phyloP scores from a whole-genome alignment of 2,329 filamentous ascomycete species.

The Malbranchea zuffiana region DNA sequence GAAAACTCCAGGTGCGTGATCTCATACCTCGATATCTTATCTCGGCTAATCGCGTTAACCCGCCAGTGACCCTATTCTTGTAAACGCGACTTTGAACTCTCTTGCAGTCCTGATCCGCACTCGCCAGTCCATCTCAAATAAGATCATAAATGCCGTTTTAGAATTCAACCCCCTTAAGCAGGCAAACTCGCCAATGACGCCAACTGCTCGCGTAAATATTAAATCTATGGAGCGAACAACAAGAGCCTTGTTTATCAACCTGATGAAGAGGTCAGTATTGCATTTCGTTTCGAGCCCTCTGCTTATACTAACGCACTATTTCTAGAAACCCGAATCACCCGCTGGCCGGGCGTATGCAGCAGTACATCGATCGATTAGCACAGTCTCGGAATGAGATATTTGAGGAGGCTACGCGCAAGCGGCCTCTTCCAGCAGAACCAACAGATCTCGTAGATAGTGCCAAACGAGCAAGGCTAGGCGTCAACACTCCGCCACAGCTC shows the following conservation, averaged over 20 bases:
- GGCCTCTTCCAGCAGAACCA: constrained; percentile 58
- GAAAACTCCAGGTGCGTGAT: constrained; percentile 62
- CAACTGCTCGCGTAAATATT: constrained; percentile 68
- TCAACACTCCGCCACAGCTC: constrained; percentile 37
- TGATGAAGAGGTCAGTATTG: constrained; percentile 58
- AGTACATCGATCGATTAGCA: constrained; percentile 73
- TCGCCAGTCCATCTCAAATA: constrained; percentile 68
- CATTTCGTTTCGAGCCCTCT: constrained; percentile 1
- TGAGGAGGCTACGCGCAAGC: constrained; percentile 66
- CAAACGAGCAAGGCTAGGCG: constrained; percentile 68
- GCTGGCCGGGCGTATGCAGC: constrained; percentile 65
- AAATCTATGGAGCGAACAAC: constrained; percentile 94
- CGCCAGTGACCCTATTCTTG: constrained; percentile 67
- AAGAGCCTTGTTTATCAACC: constrained; percentile 68
- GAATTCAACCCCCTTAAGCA: constrained; percentile 86
- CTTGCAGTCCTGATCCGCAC: constrained; percentile 72
- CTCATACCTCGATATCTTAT: neutral
- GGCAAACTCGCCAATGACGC: constrained; percentile 63
- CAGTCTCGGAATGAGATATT: constrained; percentile 67
- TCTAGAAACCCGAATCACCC: constrained; percentile 68
- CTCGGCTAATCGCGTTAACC: constrained; percentile 4
- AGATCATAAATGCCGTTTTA: constrained; percentile 73
- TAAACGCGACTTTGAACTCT: constrained; percentile 86
- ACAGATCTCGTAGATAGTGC: constrained; percentile 59
- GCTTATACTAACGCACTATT: constrained; percentile 14